Evolutionary conservation across 2,329 filamentous ascomycete species (phyloP), one percentile per base, ranked within the genome.

Genomic region (Beauveria pseudobassiana): DNA sequence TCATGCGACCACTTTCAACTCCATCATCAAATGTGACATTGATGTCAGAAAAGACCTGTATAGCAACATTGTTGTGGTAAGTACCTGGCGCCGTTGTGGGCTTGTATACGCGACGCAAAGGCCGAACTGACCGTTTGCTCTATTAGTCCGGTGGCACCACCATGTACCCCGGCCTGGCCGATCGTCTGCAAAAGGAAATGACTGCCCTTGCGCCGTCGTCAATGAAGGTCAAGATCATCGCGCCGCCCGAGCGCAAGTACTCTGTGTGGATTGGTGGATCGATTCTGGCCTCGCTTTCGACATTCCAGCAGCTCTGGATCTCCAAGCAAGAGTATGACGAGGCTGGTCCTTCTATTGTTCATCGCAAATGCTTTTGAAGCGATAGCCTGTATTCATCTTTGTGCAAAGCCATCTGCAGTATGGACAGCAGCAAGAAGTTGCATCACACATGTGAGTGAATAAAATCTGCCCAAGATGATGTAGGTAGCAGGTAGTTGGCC

Each of bases 241-340:
- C 95, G 83, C 95, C 95, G 73, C 95, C 95, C 71, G 95, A 99
- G 90, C 91, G 95, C 83, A 99, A 99, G 88, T 99, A 99, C 91
- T 98, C 95, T 68, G 95, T 99, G 86, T 99, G 95, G 95, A 99
- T 99, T 80, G 95, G 95, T 95, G 95, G 95, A 88, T 99, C 95
- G 80, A 99, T 99, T 83, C 84, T 99, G 76, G 95, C 95, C 73
- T 99, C 95, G 69, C 90, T 99, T 75, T 99, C 95, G 72, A 99
- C 95, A 81, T 99, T 99, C 93, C 95, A 99, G 87, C 95, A 99
- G 85, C 99, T 99, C 95, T 99, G 95, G 95, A 98, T 99, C 88
- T 99, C 95, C 75, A 99, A 99, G 92, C 95, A 99, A 85, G 93
- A 98, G 87, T 98, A 98, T 89, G 95, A 99, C 85, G 95, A 98